A percentile compares a stretch with the other conserved stretches of the same genome.
These are phyloP conservation scores for Rhynchosporium agropyri DNA, from an alignment of 2,329 filamentous ascomycete species.

Conservation along the genomic window DNA sequence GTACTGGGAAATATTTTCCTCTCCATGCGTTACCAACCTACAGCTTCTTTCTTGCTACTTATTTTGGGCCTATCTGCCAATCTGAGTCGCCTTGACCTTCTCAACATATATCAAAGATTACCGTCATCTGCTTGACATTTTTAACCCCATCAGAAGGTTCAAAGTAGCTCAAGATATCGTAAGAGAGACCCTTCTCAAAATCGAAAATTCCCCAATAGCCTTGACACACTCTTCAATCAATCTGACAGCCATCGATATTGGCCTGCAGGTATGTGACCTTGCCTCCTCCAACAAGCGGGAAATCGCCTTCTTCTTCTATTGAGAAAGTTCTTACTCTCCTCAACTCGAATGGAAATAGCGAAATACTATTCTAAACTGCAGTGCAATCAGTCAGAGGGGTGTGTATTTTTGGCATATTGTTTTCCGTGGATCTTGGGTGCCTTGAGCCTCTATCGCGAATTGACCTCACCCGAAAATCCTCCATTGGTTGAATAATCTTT, in stretches of 20 bases:
- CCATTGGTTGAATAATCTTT: not conserved
- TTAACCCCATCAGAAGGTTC: not conserved
- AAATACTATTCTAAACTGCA: not conserved
- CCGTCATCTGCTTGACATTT: constrained; percentile 9
- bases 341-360: too few relatives aligned
- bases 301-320: constrained; percentile 42
- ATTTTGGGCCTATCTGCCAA: not conserved
- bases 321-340: too few relatives aligned
- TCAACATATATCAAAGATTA: not conserved
- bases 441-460: not conserved
- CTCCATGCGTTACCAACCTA: too few relatives aligned
- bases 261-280: constrained; percentile 59
- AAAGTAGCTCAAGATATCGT: not conserved
- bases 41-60: too few relatives aligned
- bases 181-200: not conserved
- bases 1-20: too few relatives aligned
- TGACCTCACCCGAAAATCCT: not conserved
- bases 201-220: constrained; percentile 49
- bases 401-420: not conserved
- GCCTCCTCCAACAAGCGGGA: constrained; percentile 59
- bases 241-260: constrained; percentile 57
- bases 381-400: not conserved
- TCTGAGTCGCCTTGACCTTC: not conserved
- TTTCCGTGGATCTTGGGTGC: not conserved
- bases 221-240: constrained; percentile 55